Base-by-base conservation (phyloP, 1,139 yeast genomes). In the Pichia norvegensis region DNA sequence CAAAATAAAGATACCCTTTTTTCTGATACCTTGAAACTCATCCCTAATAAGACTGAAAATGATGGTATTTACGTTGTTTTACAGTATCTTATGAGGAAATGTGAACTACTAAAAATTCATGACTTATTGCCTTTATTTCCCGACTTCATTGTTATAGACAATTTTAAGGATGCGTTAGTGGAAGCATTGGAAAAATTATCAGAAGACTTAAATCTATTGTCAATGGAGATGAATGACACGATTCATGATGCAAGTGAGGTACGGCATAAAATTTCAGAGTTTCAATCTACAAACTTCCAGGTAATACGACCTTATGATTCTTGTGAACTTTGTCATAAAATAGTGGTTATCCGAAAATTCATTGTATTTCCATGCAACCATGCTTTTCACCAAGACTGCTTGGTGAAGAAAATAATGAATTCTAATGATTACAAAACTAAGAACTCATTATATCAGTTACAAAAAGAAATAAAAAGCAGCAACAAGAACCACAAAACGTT, bases 301-400 rank as follows among this genome's bases (percentile, higher is more conserved):
- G 68, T 83, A 1, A 73, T 92, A 21, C 85, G 85, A 56, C 90
- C 96, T 0, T 95, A 95, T 1, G 94, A 83, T 52, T 77, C 92
- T 1, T 92, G 99, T 65, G 71, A 75, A 40, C 55, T 78, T 5
- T 94, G 98, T 64, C 66, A 72, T 17, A 74, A 74, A 53, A 73
- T 94, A 7, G 67, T 92, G 41, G 74, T 87, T 3, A 75, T 81
- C 4, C 76, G 90, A 48, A 81, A 82, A 56, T 90, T 88, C 58
- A 73, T 84, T 43, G 79, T 83, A 11, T 92, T 88, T 60, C 96
- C 97, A 0, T 92, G 98, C 60, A 84, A 78, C 50, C 98, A 92
- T 64, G 79, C 86, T 8, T 85, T 85, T 67, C 98, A 94, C 61
- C 81, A 82, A 47, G 96, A 88, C 58, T 94, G 98, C 65, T 65